These are phyloP conservation scores for Eudorina sp. DNA, from an alignment of 139 green algal genomes.

Conservation along the genomic window DNA sequence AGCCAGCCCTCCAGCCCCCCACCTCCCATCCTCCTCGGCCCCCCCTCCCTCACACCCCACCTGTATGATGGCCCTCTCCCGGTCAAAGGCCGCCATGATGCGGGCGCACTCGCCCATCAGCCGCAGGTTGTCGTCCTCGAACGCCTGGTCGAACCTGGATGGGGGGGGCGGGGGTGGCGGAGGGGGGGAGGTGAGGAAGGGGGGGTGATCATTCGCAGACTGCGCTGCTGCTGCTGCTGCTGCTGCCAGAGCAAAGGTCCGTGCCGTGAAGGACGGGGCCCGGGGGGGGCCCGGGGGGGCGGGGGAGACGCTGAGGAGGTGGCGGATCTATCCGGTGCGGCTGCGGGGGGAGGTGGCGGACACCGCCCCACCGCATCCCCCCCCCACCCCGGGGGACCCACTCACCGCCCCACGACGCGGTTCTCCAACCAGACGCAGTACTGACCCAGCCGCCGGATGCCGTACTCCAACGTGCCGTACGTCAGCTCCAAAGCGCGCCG, in stretches of 20 bases:
- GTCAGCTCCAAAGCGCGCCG: background rate
- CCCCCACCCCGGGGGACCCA: background rate
- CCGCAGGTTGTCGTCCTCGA: conserved; percentile 37
- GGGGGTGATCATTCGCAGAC: no score
- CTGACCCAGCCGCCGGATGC: background rate
- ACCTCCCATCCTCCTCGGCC: background rate
- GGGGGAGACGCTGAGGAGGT: no score
- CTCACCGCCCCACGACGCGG: conserved; percentile 24
- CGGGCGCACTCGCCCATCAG: conserved; percentile 42
- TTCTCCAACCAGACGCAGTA: conserved; percentile 46
- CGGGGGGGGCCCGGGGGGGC: no score
- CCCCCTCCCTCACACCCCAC: background rate
- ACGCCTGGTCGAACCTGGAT: conserved; percentile 35
- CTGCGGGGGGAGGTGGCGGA: no score
- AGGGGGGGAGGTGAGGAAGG: no score
- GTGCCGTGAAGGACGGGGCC: no score
- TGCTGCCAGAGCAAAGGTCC: no score
- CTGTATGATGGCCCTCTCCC: conserved; percentile 22
- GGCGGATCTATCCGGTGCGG: no score
- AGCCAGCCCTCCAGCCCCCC: background rate
- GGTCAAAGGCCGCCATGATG: conserved; percentile 24
- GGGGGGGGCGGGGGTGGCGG: background rate
- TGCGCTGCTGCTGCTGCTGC: no score
- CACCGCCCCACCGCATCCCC: no score
- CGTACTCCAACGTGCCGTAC: conserved; percentile 35